Conservation (phyloP, 768 basidiomycete genomes). For the Tylopilus sp. region DNA sequence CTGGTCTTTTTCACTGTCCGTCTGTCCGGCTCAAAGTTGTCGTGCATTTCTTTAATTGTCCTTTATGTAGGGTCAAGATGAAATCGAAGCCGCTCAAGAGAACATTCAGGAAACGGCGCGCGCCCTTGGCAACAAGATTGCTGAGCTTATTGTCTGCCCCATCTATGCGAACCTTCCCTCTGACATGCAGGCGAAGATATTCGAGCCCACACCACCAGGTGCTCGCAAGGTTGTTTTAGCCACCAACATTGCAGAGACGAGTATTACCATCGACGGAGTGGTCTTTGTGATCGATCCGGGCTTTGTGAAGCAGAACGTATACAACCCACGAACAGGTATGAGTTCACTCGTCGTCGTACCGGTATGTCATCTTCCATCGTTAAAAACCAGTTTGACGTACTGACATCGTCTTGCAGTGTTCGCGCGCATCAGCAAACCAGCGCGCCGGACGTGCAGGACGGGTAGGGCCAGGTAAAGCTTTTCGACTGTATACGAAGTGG, state of each 20-base stretch:
- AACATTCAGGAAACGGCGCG: slow-evolving; percentile 94
- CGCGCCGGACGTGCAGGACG: slow-evolving; percentile 96
- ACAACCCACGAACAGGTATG: slow-evolving; percentile 98
- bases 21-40: slow-evolving; percentile 2
- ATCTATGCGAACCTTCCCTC: slow-evolving; percentile 99
- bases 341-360: slow-evolving; percentile 94
- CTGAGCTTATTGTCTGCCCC: slow-evolving; percentile 91
- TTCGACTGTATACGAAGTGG: slow-evolving; percentile 99
- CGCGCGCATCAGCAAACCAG: slow-evolving; percentile 95
- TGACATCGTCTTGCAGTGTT: slow-evolving; percentile 55
- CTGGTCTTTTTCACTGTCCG: slow-evolving; percentile 93
- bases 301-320: slow-evolving; percentile 98
- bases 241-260: slow-evolving; percentile 99
- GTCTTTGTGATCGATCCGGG: slow-evolving; percentile 99
- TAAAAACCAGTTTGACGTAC: background rate
- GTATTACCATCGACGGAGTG: slow-evolving; percentile 98
- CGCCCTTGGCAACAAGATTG: slow-evolving; percentile 92
- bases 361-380: slow-evolving; percentile 43
- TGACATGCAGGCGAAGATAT: slow-evolving; percentile 99
- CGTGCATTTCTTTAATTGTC: slow-evolving; percentile 1
- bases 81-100: slow-evolving; percentile 97
- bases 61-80: slow-evolving; percentile 79
- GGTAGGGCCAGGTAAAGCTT: slow-evolving; percentile 96
- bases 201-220: slow-evolving; percentile 96
- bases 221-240: slow-evolving; percentile 97